Base-by-base conservation (phyloP, 106 monocot genomes). In the Apostasia shenzhenica region DNA sequence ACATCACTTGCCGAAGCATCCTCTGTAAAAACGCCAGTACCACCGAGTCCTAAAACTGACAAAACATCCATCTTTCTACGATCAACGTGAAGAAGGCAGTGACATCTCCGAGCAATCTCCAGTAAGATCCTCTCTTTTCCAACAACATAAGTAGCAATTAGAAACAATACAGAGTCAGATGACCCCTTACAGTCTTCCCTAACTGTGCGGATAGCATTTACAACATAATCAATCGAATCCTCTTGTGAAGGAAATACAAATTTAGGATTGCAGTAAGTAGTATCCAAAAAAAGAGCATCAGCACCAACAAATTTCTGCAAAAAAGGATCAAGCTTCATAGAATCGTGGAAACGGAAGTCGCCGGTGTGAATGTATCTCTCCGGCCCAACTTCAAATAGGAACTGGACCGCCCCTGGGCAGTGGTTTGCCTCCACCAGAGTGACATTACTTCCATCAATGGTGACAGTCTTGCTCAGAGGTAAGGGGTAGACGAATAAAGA, bases 81-180 rank as follows among this genome's bases (percentile, higher is more conserved):
- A 73, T 97, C 95, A 14, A 89, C 95, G 70, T 92, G 70, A 67
- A 97, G 14, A 6, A 63, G 26, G 50, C 89, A 92, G 6, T 74
- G 76, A 60, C 84, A 92, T 48, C 75, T 70, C 11, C 80, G 70
- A 45, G 92, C 79, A 71, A 97, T 71, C 84, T 97, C 95, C n/a
- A 97, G 73, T 70, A 97, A 81, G 72, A 97, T 92, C 57, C 78
- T 84, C 77, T 97, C 95, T 66, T 97, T 97, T 55, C 95, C 95
- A 50, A 92, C 57, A 61, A 89, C 86, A 76, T 97, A 97, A 70
- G 95, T 89, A 43, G 92, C 80, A 70, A 97, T 76, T 10, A 97
- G 73, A 62, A 89, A 78, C 57, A 92, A 63, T 2, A 85, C 81
- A 4, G 65, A 60, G 52, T 82, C 78, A 37, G n/a, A n/a, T 5